Conservation (phyloP, 1,139 yeast genomes). For the Geotrichum histeridarum region DNA sequence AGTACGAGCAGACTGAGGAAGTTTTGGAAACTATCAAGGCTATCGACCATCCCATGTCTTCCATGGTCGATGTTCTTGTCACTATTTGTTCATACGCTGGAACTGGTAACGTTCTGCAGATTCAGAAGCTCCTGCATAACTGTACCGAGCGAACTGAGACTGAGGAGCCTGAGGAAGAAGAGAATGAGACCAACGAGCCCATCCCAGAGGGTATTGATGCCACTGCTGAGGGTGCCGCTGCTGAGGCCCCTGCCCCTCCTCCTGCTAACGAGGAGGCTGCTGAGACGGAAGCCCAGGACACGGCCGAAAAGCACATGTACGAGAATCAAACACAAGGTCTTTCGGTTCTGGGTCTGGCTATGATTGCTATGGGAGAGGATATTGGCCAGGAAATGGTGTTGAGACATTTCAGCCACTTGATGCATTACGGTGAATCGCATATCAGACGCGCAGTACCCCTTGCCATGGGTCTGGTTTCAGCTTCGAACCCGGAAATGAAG, state of each 20-base stretch:
- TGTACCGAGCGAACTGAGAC: conserved; percentile 55
- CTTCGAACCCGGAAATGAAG: conserved; percentile 94
- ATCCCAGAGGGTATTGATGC: conserved; percentile 23
- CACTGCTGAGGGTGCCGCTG: conserved; percentile 30
- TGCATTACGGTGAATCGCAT: conserved; percentile 94
- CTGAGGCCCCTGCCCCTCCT: conserved; percentile 23
- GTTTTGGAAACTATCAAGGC: conserved; percentile 93
- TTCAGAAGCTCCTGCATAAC: conserved; percentile 85
- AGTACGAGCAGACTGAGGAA: conserved; percentile 91
- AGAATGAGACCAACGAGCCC: conserved; percentile 34
- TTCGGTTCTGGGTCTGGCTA: conserved; percentile 91
- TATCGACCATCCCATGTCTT: conserved; percentile 88
- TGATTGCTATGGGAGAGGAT: conserved; percentile 96
- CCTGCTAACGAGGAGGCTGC: conserved; percentile 21
- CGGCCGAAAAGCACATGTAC: conserved; percentile 39
- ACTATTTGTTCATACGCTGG: conserved; percentile 96
- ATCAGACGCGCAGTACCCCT: conserved; percentile 94
- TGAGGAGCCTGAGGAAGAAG: conserved; percentile 45
- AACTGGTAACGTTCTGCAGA: conserved; percentile 93
- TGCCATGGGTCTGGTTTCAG: conserved; percentile 92
- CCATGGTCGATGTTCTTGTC: conserved; percentile 83
- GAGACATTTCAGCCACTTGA: conserved; percentile 93
- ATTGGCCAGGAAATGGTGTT: conserved; percentile 96
- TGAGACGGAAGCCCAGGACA: conserved; percentile 31
- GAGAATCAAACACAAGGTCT: conserved; percentile 72